Conservation (phyloP, 768 basidiomycete genomes). For the Lentinus tigrinus region DNA sequence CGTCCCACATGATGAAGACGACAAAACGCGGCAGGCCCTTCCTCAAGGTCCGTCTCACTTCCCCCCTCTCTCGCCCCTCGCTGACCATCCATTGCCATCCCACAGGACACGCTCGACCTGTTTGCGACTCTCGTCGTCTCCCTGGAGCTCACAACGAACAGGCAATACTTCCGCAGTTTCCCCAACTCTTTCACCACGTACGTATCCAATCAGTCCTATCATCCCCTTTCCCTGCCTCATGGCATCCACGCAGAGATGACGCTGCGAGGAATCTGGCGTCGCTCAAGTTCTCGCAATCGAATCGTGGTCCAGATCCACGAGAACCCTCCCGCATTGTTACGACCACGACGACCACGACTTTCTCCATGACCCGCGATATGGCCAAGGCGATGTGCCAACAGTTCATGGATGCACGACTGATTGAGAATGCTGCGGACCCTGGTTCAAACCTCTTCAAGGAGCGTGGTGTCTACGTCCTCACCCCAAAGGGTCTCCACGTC, state of each 20-base stretch:
- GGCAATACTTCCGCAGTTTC: slow-evolving; percentile 95
- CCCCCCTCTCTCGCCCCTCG: slow-evolving; percentile 6
- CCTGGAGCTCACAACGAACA: slow-evolving; percentile 82
- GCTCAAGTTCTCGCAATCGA: slow-evolving; percentile 98
- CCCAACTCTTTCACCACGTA: slow-evolving; percentile 95
- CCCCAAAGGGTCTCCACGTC: slow-evolving; percentile 97
- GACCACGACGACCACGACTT: slow-evolving; percentile 98
- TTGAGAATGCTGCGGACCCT: slow-evolving; percentile 94
- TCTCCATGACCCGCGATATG: slow-evolving; percentile 99
- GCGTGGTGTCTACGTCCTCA: slow-evolving; percentile 91
- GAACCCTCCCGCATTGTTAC: slow-evolving; percentile 98
- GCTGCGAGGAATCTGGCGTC: slow-evolving; percentile 91
- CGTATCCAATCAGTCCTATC: slow-evolving; percentile 32
- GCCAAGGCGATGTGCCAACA: slow-evolving; percentile 99
- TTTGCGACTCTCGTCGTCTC: slow-evolving; percentile 97
- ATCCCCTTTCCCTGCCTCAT: slow-evolving; percentile 13
- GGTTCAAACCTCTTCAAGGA: slow-evolving; percentile 93
- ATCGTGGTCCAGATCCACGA: slow-evolving; percentile 96
- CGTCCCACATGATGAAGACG: slow-evolving; percentile 98
- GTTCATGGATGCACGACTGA: slow-evolving; percentile 98
- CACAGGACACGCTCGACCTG: slow-evolving; percentile 94
- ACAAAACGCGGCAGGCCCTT: slow-evolving; percentile 94
- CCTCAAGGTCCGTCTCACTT: slow-evolving; percentile 64
- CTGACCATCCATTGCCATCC: background rate
- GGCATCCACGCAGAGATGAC: slow-evolving; percentile 69